These are phyloP conservation scores for Hanseniaspora valbyensis DNA, from an alignment of 805 yeast species.

Conservation along the genomic window DNA sequence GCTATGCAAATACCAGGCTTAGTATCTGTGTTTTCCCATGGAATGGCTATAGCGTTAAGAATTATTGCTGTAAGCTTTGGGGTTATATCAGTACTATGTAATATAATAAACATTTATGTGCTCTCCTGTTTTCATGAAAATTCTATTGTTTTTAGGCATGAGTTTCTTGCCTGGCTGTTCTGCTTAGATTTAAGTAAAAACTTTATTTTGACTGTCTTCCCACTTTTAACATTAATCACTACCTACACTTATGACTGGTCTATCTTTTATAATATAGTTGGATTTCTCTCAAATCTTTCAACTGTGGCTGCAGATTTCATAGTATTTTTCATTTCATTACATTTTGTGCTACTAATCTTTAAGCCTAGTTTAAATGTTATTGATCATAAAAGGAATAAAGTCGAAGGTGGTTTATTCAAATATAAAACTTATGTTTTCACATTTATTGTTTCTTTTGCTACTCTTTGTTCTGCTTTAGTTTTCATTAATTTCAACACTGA, in stretches of 20 bases:
- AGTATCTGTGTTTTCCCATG: conserved; percentile 23
- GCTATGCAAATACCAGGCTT: conserved; percentile 29
- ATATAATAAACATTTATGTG: conserved; percentile 51
- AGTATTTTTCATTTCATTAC: conserved; percentile 70
- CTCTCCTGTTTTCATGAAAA: conserved; percentile 54
- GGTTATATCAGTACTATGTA: conserved; percentile 39
- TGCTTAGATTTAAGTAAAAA: conserved; percentile 69
- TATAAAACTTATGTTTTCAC: conserved; percentile 49
- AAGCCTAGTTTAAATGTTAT: conserved; percentile 42
- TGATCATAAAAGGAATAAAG: conserved; percentile 29
- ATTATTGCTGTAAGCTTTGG: conserved; percentile 41
- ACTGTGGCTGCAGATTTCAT: conserved; percentile 83
- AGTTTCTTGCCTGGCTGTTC: conserved; percentile 56
- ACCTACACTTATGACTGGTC: conserved; percentile 37
- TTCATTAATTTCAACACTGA: conserved; percentile 36
- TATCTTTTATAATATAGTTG: conserved; percentile 52
- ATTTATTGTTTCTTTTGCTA: conserved; percentile 48
- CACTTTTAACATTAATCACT: conserved; percentile 42
- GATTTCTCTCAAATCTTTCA: conserved; percentile 69
- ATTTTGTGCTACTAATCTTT: conserved; percentile 65
- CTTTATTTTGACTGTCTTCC: conserved; percentile 54
- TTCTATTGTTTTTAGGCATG: conserved; percentile 55
- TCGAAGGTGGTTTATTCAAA: conserved; percentile 66
- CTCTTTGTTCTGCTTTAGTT: conserved; percentile 59
- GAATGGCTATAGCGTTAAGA: conserved; percentile 25